Base-by-base conservation (phyloP, 78 protist species). In the Guillardia theta region DNA sequence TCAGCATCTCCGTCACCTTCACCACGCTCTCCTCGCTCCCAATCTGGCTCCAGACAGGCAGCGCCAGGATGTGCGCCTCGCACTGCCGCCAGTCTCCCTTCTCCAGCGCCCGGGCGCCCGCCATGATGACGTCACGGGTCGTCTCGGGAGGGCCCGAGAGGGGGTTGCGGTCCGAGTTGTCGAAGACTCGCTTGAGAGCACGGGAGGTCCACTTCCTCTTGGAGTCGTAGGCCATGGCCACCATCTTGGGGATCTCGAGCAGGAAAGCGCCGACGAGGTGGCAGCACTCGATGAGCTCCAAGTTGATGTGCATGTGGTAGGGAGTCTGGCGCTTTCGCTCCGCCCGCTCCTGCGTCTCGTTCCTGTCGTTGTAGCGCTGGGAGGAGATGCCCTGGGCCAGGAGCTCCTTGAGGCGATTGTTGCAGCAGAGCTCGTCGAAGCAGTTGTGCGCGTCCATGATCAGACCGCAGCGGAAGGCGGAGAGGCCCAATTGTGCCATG, bases 281-380 rank as follows among this genome's bases (percentile, higher is more conserved):
- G 64, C 96, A 97, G 92, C 97, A 94, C 95, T 98, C 99, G 70
- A 98, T 48, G 33, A 98, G 95, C 37, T 98, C 99, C 88, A 96
- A 90, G 96, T 97, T 98, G 93, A 98, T 97, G 98, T 98, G 99
- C 98, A 97, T 95, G 97, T 98, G 99, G 95, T 96, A 97, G 58
- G 99, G 99, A 47, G 97, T 53, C 80, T 95, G 95, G 30, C 99
- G 95, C 53, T 70, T 44, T 27, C 93, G 58, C 95, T 97, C 98
- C 19, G 48, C 88, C 58, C 95, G 93, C 95, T 98, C 98, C 47
- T 95, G 70, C 90, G 95, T 94, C 27, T 95, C 92, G 33, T 62
- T 95, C 46, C 78, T 43, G 45, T 98, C 98, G 30, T 80, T 80
- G 87, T 5, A 4, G 9, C 44, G 64, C 88, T 0, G 43, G 27